Evolutionary conservation across 495 filamentous ascomycete species (phyloP).

Genomic region (Penicillium nucicola): DNA sequence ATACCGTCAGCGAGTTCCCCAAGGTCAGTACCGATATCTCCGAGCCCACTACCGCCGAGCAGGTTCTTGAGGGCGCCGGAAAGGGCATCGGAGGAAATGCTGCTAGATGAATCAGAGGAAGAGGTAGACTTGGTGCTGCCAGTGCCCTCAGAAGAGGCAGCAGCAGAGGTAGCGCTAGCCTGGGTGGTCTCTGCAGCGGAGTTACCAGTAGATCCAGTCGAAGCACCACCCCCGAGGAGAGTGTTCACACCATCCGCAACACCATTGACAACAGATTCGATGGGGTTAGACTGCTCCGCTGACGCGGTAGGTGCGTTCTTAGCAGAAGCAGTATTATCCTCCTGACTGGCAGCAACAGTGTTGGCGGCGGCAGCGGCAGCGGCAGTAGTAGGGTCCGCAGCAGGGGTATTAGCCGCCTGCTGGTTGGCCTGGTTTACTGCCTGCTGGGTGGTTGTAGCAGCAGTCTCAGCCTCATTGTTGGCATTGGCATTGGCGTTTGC

Average conservation of each 20-base stretch:
- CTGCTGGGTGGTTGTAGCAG: conserved; percentile 1
- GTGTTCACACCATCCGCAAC: not conserved
- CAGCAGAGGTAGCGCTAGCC: not conserved
- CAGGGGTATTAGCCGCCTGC: conserved; percentile 7
- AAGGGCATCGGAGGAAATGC: not conserved
- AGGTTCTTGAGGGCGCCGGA: not conserved
- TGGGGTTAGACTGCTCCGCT: not conserved
- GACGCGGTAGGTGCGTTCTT: not conserved
- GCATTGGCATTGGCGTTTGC: conserved; percentile 3
- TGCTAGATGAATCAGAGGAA: conserved; percentile 5
- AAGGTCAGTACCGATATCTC: conserved; percentile 10
- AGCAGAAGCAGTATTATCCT: conserved; percentile 1
- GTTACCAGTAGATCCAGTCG: not conserved
- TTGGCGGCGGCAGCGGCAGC: not conserved
- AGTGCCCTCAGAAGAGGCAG: not conserved
- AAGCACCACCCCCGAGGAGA: not conserved
- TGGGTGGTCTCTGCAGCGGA: not conserved
- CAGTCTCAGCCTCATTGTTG: not conserved
- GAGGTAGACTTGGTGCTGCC: conserved; percentile 5
- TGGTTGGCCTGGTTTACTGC: conserved; percentile 8
- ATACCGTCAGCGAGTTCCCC: conserved; percentile 9
- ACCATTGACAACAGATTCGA: not conserved
- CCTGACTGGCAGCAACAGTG: not conserved
- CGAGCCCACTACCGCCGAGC: conserved; percentile 2
- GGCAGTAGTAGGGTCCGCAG: not conserved